phyloP scores from a whole-genome alignment of 306 rosid species.

The Aeschynomene evenia region DNA sequence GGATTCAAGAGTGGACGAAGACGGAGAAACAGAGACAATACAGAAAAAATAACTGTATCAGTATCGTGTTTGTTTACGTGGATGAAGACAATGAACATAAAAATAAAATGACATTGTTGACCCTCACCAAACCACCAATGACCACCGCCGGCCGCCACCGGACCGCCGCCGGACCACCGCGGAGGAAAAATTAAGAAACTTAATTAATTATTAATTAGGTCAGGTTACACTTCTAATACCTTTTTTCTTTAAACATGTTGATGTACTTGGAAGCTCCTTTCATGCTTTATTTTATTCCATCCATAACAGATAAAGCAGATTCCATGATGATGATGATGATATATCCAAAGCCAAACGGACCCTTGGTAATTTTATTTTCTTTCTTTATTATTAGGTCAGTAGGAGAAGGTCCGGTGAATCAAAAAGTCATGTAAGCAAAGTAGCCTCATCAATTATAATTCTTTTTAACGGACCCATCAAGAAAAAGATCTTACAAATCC shows the following conservation, averaged over 20 bases:
- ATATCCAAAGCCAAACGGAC: conserved; percentile 59
- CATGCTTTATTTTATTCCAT: conserved; percentile 84
- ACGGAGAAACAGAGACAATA: no score
- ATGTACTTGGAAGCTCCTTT: conserved; percentile 60
- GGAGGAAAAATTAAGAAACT: no score
- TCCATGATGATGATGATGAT: conserved; percentile 58
- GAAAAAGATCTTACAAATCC: conserved; percentile 50
- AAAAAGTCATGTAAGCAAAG: conserved; percentile 71
- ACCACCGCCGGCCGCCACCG: no score
- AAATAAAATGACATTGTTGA: no score
- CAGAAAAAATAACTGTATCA: no score
- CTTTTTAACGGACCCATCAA: conserved; percentile 51
- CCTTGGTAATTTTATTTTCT: conserved; percentile 39
- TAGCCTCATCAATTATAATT: conserved; percentile 67
- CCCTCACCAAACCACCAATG: no score
- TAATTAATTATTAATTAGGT: no score
- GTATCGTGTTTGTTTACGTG: no score
- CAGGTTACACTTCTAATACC: no score
- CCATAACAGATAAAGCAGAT: conserved; percentile 77
- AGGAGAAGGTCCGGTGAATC: conserved; percentile 67
- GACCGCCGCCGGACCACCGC: no score
- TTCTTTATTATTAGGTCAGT: conserved; percentile 46
- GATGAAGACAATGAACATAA: no score
- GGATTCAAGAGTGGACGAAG: no score
- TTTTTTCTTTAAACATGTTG: conserved; percentile 67